Percentiles rank a stretch among this genome's conserved stretches.
These are phyloP conservation scores for Coemansia sp. DNA, from an alignment of 192 early-diverging fungal species.

Conservation along the genomic window DNA sequence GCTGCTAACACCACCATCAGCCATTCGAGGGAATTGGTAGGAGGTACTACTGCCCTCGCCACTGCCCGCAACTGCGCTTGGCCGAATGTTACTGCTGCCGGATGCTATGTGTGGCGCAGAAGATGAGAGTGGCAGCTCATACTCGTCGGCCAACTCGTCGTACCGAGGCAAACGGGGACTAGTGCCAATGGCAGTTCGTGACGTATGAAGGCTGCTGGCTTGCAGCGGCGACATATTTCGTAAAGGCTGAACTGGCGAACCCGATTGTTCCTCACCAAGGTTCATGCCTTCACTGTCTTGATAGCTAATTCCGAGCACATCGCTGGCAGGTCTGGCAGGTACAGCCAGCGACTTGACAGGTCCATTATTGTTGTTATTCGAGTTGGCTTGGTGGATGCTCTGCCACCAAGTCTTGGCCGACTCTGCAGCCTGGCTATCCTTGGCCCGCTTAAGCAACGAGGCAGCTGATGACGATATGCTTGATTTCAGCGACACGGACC, in stretches of 20 bases:
- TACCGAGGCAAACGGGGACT: not conserved
- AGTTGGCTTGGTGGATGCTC: conserved; percentile 26
- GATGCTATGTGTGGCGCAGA: not conserved
- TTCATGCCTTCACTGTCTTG: not conserved
- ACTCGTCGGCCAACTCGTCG: not conserved
- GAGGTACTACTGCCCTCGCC: conserved; percentile 18
- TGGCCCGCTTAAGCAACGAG: conserved; percentile 41
- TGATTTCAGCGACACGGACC: conserved; percentile 21
- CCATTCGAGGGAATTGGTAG: conserved; percentile 22
- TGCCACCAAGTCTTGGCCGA: conserved; percentile 55
- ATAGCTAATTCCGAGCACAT: conserved; percentile 1
- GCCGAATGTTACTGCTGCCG: conserved; percentile 8
- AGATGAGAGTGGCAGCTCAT: conserved; percentile 7
- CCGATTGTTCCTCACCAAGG: not conserved
- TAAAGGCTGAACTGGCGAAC: conserved; percentile 2
- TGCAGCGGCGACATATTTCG: conserved; percentile 2
- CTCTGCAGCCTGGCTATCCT: conserved; percentile 48
- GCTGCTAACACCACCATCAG: conserved; percentile 1
- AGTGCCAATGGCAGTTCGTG: not conserved
- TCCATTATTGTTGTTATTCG: not conserved
- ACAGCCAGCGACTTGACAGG: not conserved
- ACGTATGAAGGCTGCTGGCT: not conserved
- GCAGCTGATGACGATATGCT: conserved; percentile 32
- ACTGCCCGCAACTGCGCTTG: conserved; percentile 4
- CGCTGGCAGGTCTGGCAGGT: not conserved